Percentiles rank a stretch among this genome's conserved stretches.
These are phyloP conservation scores for Phialophora expanda DNA, from an alignment of 2,329 filamentous ascomycete species.

Conservation along the genomic window DNA sequence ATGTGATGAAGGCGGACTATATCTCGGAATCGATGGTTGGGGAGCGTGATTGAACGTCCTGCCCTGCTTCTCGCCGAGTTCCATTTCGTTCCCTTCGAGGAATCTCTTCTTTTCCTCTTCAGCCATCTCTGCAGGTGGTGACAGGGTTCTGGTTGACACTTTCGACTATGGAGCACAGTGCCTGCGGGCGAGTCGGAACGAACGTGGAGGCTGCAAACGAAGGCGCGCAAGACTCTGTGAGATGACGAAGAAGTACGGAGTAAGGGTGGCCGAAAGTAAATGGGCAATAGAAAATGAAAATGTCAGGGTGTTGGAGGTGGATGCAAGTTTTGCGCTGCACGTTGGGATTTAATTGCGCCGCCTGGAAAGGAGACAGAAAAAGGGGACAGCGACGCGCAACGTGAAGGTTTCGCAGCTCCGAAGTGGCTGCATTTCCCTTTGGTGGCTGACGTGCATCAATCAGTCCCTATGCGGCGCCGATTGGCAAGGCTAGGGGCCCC, in stretches of 20 bases:
- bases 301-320: conserved; percentile 8
- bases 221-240: neutral
- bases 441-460: conserved; percentile 29
- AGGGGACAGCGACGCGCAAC: conserved; percentile 25
- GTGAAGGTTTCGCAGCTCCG: conserved; percentile 7
- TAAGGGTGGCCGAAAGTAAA: conserved; percentile 4
- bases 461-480: conserved; percentile 3
- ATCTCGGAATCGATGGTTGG: conserved; percentile 47
- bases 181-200: conserved; percentile 1
- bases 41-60: conserved; percentile 53
- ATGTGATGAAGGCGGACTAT: conserved; percentile 48
- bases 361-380: conserved; percentile 16
- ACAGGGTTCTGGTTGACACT: neutral
- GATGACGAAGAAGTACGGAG: neutral
- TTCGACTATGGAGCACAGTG: neutral
- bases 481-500: neutral
- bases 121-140: conserved; percentile 63
- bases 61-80: conserved; percentile 67
- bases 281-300: conserved; percentile 14
- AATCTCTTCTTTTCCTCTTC: conserved; percentile 82
- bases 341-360: conserved; percentile 15
- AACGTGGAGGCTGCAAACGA: neutral
- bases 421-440: conserved; percentile 7
- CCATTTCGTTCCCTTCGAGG: conserved; percentile 67
- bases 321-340: conserved; percentile 6